These are phyloP conservation scores for Tagetes erecta DNA, from an alignment of 129 eudicot genomes.

Conservation along the genomic window DNA sequence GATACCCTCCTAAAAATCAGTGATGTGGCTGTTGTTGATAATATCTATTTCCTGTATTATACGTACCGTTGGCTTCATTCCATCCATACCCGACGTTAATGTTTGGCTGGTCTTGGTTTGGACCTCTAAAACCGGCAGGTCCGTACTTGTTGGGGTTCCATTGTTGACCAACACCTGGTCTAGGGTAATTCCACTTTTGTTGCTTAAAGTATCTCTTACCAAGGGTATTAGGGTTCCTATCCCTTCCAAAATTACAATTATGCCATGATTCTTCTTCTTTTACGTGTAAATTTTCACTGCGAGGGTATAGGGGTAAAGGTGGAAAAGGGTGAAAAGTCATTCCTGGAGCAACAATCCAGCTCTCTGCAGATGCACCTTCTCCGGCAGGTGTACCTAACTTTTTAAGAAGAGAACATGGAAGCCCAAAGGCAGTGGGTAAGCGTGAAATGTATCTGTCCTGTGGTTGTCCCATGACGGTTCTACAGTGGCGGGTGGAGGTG, in stretches of 20 bases:
- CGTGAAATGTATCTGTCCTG: constrained; percentile 62
- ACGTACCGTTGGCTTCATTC: constrained; percentile 36
- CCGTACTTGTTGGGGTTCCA: constrained; percentile 56
- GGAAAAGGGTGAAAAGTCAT: constrained; percentile 83
- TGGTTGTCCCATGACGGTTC: constrained; percentile 45
- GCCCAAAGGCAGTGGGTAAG: constrained; percentile 64
- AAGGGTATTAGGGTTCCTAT: constrained; percentile 38
- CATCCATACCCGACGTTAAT: constrained; percentile 39
- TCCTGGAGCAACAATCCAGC: constrained; percentile 69
- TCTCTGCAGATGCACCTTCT: constrained; percentile 31
- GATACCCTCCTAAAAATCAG: constrained; percentile 29
- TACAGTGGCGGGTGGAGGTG: constrained; percentile 19
- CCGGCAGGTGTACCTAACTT: constrained; percentile 42
- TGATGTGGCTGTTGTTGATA: constrained; percentile 37
- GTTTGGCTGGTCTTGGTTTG: constrained; percentile 31
- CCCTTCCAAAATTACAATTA: constrained; percentile 34
- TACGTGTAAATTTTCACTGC: constrained; percentile 15
- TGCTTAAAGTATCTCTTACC: constrained; percentile 65
- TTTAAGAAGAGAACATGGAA: constrained; percentile 53
- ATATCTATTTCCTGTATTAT: constrained; percentile 35
- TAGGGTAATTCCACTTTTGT: constrained; percentile 63
- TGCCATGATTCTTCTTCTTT: constrained; percentile 34
- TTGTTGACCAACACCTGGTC: constrained; percentile 39
- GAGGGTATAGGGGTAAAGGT: constrained; percentile 71
- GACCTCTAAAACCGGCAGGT: constrained; percentile 30